Percentiles rank a stretch among this genome's conserved stretches.
These are phyloP conservation scores for Murraya koenigii DNA, from an alignment of 345 rosid species.

Conservation along the genomic window DNA sequence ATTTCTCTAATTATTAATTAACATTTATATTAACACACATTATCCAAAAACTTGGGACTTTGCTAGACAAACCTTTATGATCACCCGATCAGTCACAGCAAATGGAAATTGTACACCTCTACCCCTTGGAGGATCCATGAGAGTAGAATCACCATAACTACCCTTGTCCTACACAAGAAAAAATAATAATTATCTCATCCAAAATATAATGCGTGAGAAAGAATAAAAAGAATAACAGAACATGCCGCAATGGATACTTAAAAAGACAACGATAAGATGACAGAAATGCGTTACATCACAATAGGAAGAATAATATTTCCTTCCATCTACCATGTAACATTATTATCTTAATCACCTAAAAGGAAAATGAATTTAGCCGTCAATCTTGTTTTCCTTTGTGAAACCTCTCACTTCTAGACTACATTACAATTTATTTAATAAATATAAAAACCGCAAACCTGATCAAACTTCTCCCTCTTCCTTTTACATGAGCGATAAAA, in stretches of 20 bases:
- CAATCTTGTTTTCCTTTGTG: not conserved
- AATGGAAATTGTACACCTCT: slow-evolving; percentile 90
- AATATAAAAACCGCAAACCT: slow-evolving; percentile 39
- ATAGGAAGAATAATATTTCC: not conserved
- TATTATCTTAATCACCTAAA: not conserved
- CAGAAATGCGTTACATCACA: not conserved
- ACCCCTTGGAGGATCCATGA: slow-evolving; percentile 50
- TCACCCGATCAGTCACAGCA: slow-evolving; percentile 78
- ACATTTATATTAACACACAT: not conserved
- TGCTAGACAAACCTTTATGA: slow-evolving; percentile 66
- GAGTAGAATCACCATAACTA: slow-evolving; percentile 42
- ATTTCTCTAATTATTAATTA: slow-evolving; percentile 16
- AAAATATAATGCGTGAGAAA: not conserved
- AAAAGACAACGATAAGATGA: not conserved
- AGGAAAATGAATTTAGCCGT: not conserved
- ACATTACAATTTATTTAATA: not conserved
- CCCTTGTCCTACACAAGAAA: slow-evolving; percentile 61
- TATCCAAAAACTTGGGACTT: slow-evolving; percentile 5
- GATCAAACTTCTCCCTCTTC: slow-evolving; percentile 82
- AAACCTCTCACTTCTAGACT: not conserved
- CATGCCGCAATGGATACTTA: not conserved
- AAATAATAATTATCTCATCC: not conserved
- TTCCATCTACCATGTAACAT: not conserved
- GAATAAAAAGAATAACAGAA: not conserved
- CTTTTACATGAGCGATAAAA: slow-evolving; percentile 63